Percentiles rank a stretch among this genome's conserved stretches.
These are phyloP conservation scores for Acacia concinna DNA, from an alignment of 331 rosid species.

Conservation along the genomic window DNA sequence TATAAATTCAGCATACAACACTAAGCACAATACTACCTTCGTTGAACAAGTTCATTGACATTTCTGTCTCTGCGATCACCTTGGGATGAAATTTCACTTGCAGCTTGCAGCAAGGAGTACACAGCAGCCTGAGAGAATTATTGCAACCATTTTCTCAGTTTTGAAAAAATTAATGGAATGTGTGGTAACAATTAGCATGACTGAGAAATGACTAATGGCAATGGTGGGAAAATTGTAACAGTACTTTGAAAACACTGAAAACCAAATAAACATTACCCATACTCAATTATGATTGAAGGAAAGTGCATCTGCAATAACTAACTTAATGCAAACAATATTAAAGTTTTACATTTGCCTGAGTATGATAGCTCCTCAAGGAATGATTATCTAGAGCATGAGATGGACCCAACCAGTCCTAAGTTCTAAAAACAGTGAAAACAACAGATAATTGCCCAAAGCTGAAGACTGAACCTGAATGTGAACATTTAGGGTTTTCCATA, in stretches of 20 bases:
- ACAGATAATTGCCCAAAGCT: constrained; percentile 6
- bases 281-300: constrained; percentile 26
- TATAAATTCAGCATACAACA: constrained; percentile 24
- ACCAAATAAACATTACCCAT: constrained; percentile 23
- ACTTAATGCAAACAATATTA: constrained; percentile 18
- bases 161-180: constrained; percentile 14
- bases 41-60: constrained; percentile 73
- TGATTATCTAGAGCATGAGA: neutral
- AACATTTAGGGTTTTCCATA: neutral
- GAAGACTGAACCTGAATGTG: constrained; percentile 10
- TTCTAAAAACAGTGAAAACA: neutral
- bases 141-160: constrained; percentile 38
- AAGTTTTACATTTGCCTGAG: constrained; percentile 1
- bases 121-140: constrained; percentile 75
- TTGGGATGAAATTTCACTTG: constrained; percentile 70
- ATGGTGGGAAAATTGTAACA: neutral
- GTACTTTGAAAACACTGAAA: constrained; percentile 26
- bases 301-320: constrained; percentile 11
- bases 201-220: constrained; percentile 12
- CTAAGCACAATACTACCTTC: constrained; percentile 60
- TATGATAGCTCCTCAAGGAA: constrained; percentile 12
- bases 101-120: constrained; percentile 89
- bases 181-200: constrained; percentile 13
- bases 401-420: constrained; percentile 20
- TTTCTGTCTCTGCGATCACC: constrained; percentile 74